phyloP scores from a whole-genome alignment of 2,329 filamentous ascomycete species.

The Thermoascus crustaceus region DNA sequence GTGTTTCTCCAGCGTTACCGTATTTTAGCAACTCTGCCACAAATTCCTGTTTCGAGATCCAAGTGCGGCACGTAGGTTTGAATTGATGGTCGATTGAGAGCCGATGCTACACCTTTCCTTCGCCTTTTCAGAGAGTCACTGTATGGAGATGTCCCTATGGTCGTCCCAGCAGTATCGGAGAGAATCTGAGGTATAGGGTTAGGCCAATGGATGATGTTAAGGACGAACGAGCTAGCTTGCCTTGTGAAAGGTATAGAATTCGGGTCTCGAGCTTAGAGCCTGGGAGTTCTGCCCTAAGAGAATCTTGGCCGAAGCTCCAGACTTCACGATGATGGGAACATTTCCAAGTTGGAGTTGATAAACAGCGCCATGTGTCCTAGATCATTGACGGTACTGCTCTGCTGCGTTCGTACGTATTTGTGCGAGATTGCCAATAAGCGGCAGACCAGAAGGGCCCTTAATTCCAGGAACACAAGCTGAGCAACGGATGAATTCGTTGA shows the following conservation, averaged over 20 bases:
- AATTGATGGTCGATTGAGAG: constrained; percentile 57
- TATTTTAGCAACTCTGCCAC: constrained; percentile 53
- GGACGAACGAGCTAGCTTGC: constrained; percentile 21
- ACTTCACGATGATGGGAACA: constrained; percentile 49
- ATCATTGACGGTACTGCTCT: constrained; percentile 50
- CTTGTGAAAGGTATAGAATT: constrained; percentile 54
- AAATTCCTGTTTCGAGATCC: constrained; percentile 55
- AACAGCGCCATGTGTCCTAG: constrained; percentile 42
- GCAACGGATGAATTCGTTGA: constrained; percentile 43
- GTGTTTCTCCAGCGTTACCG: constrained; percentile 45
- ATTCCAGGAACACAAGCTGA: constrained; percentile 40
- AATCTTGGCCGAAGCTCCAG: constrained; percentile 42
- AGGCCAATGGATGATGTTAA: background rate
- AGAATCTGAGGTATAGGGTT: constrained; percentile 39
- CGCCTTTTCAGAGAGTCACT: constrained; percentile 56
- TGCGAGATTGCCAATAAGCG: constrained; percentile 48
- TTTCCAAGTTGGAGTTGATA: constrained; percentile 54
- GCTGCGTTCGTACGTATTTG: constrained; percentile 50
- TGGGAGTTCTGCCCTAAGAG: constrained; percentile 48
- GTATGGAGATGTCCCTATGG: constrained; percentile 60
- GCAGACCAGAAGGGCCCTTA: constrained; percentile 43
- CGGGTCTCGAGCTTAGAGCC: constrained; percentile 47
- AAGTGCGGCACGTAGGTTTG: constrained; percentile 55
- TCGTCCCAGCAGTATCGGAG: constrained; percentile 58
- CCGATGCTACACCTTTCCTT: constrained; percentile 57